phyloP scores from a whole-genome alignment of 2,329 filamentous ascomycete genomes.

The Pseudohalonectria lignicola region DNA sequence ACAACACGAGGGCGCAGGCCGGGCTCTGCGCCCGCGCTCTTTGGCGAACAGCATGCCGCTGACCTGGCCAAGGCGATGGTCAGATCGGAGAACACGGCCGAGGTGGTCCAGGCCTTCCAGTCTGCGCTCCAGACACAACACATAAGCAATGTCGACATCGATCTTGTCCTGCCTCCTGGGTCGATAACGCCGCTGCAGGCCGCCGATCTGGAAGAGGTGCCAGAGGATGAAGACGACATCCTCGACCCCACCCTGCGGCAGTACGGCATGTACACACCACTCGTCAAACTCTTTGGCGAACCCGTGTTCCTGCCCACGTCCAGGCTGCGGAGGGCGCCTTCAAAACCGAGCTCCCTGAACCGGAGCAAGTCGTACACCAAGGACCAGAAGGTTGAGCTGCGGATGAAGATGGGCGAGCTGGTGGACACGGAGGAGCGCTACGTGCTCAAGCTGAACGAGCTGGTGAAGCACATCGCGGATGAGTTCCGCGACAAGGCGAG shows the following conservation, averaged over 20 bases:
- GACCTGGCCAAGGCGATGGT: conserved; percentile 79
- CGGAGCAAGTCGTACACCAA: conserved; percentile 66
- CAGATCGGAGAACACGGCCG: conserved; percentile 60
- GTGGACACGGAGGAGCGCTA: conserved; percentile 93
- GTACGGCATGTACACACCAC: conserved; percentile 66
- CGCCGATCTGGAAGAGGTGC: conserved; percentile 47
- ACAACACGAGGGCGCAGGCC: conserved; percentile 44
- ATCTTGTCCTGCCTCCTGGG: conserved; percentile 73
- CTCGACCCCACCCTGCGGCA: conserved; percentile 53
- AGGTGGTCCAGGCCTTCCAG: conserved; percentile 63
- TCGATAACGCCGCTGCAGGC: conserved; percentile 56
- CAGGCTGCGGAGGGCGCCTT: conserved; percentile 73
- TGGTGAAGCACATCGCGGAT: conserved; percentile 70
- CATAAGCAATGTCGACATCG: conserved; percentile 76
- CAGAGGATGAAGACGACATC: conserved; percentile 54
- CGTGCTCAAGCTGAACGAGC: conserved; percentile 73
- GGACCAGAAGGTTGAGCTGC: conserved; percentile 72
- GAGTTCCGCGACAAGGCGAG: conserved; percentile 67
- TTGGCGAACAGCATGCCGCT: conserved; percentile 86
- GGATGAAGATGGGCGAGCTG: conserved; percentile 81
- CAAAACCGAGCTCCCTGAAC: conserved; percentile 71
- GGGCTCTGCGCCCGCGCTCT: conserved; percentile 57
- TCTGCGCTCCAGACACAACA: conserved; percentile 71
- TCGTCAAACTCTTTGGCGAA: conserved; percentile 73
- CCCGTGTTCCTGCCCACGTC: conserved; percentile 80